Evolutionary conservation across 805 yeast species (phyloP), one percentile per base, ranked within the genome.

Genomic region (Nakazawaea populi): DNA sequence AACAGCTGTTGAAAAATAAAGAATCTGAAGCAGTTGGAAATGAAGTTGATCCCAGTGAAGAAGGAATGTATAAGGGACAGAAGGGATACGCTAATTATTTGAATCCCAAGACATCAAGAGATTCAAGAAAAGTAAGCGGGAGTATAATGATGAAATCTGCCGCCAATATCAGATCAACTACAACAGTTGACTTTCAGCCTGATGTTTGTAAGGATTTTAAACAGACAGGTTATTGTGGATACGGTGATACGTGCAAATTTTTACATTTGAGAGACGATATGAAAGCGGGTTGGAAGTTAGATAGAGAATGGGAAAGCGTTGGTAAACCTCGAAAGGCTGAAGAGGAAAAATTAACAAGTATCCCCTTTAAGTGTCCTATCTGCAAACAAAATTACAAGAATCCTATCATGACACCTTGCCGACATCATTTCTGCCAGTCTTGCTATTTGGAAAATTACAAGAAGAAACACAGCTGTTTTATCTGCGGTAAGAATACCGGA

Each of bases 231-330:
- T 91, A 82, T 62, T 94, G 99, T 74, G 97, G 97, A 5, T 94
- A 85, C 64, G 99, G 99, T 7, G 99, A 94, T 59, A 85, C 94
- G 36, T 94, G 99, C 71, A 94, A 94, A 69, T 94, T 94, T 65
- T 65, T 92, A 36, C 99, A 94, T 63, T 80, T 88, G 12, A 70
- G 99, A 66, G 97, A 89, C 58, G 96, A 89, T 60, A 86, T 83
- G 68, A 78, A 75, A 50, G 83, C 83, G 44, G 87, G 84, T 32
- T 80, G 83, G 80, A 81, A 84, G 52, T 64, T 84, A 6, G 64
- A 75, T 30, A 74, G 73, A 52, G 95, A 88, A 43, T 88, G 96
- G 96, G 85, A 85, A 55, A 64, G 59, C 30, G 75, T 69, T 5
- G 53, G 53, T 11, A 51, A 46, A 43, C 11, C 44, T 5, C n/a